Percentiles rank a stretch among this genome's conserved stretches.
phyloP scores from a whole-genome alignment of 257 asterid species.

The Galeopsis tetrahit region DNA sequence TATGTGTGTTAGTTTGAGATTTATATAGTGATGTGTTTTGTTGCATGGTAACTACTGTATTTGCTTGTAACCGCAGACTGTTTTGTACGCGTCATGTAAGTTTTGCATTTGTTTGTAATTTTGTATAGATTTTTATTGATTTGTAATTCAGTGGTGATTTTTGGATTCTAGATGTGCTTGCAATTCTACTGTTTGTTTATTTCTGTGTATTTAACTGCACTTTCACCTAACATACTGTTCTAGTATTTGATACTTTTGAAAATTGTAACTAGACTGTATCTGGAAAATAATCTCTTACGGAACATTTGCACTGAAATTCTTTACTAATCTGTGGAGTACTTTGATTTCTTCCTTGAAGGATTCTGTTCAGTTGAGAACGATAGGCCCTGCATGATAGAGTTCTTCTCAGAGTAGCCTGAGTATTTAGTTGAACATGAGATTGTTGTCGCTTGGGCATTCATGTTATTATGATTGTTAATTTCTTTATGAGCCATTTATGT shows the following conservation, averaged over 20 bases:
- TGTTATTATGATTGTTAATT: background rate
- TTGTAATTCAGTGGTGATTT: background rate
- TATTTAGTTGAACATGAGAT: slow-evolving; percentile 11
- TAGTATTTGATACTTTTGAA: background rate
- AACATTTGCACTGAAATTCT: background rate
- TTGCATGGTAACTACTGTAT: background rate
- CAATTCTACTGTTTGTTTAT: background rate
- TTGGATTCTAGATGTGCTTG: background rate
- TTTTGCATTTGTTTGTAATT: background rate
- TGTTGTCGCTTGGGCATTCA: background rate
- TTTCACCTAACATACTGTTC: background rate
- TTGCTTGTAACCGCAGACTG: background rate
- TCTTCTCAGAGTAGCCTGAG: background rate
- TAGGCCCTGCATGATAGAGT: background rate
- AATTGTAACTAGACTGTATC: background rate
- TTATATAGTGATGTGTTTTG: background rate
- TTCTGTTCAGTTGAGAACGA: slow-evolving; percentile 17
- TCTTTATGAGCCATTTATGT: background rate
- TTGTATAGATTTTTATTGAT: background rate
- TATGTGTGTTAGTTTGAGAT: background rate
- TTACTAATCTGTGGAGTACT: background rate
- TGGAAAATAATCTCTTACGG: background rate
- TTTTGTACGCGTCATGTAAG: background rate
- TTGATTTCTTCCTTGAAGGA: background rate
- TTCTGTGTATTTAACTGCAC: background rate